Conservation (phyloP, 192 early-diverging fungal genomes). For the Entomortierella parvispora region DNA sequence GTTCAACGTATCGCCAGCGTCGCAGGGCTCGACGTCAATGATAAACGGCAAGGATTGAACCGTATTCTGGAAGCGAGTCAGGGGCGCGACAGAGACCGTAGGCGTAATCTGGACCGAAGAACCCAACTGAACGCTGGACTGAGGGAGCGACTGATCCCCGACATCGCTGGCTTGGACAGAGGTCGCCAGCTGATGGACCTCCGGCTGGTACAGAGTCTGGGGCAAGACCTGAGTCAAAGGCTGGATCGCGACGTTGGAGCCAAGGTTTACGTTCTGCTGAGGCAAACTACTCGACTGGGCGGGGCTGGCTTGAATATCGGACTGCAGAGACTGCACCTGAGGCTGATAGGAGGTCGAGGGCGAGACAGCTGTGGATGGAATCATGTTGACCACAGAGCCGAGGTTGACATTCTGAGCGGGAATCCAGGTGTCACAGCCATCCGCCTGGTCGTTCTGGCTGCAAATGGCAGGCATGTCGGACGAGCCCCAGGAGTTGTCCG, state of each 20-base stretch:
- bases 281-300: slow-evolving; percentile 5
- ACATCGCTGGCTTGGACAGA: slow-evolving; percentile 4
- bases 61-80: slow-evolving; percentile 25
- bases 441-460: background rate
- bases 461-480: background rate
- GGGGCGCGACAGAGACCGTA: slow-evolving; percentile 13
- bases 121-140: slow-evolving; percentile 34
- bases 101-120: slow-evolving; percentile 19
- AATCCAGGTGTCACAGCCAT: slow-evolving; percentile 12
- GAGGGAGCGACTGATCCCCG: slow-evolving; percentile 29
- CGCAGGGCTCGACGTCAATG: slow-evolving; percentile 27
- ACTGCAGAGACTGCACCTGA: slow-evolving; percentile 22
- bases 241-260: slow-evolving; percentile 30
- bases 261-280: slow-evolving; percentile 19
- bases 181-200: slow-evolving; percentile 20
- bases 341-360: slow-evolving; percentile 22
- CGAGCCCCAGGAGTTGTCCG: no score
- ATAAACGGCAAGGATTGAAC: slow-evolving; percentile 33
- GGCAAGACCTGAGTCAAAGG: slow-evolving; percentile 25
- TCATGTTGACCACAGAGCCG: slow-evolving; percentile 14
- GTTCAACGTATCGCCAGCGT: no score
- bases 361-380: slow-evolving; percentile 9
- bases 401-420: slow-evolving; percentile 16
- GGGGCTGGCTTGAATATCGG: slow-evolving; percentile 14
- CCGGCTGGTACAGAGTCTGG: slow-evolving; percentile 30